Conservation (phyloP, 495 filamentous ascomycete species). For the Penicillium crystallinum region DNA sequence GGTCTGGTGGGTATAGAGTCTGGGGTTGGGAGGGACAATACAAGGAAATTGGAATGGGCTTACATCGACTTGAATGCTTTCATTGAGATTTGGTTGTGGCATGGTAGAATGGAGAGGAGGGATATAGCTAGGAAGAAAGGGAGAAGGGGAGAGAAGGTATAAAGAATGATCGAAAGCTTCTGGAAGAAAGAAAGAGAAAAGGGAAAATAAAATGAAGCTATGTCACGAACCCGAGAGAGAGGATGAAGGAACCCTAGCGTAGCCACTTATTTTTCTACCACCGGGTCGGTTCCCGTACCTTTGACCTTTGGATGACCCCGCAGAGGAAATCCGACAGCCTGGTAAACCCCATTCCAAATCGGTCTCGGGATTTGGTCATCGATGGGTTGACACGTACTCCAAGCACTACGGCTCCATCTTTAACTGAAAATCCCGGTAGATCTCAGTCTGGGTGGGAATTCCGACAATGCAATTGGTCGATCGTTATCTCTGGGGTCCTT, state of each 20-base stretch:
- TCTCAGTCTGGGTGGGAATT: not conserved
- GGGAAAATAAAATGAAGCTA: conserved; percentile 15
- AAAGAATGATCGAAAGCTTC: not conserved
- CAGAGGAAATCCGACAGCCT: conserved; percentile 2
- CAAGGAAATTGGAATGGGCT: conserved; percentile 7
- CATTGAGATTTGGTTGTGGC: conserved; percentile 31
- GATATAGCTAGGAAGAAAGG: not conserved
- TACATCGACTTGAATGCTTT: conserved; percentile 40
- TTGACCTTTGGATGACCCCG: conserved; percentile 1
- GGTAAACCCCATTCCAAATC: conserved; percentile 1
- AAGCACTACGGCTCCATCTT: too few species aligned
- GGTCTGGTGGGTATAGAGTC: not conserved
- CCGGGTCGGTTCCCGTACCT: not conserved
- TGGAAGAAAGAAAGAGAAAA: not conserved
- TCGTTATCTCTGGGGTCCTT: too few species aligned
- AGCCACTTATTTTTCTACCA: not conserved
- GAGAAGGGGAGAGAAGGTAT: not conserved
- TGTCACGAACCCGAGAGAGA: conserved; percentile 15
- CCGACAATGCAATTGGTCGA: too few species aligned
- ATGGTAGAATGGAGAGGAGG: conserved; percentile 13
- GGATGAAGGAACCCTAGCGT: conserved; percentile 6
- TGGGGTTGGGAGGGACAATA: not conserved
- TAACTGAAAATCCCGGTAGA: not conserved
- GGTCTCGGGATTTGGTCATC: conserved; percentile 3
- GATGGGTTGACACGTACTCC: not conserved